Conservation (phyloP, 768 basidiomycete species). For the Russula olivacea region DNA sequence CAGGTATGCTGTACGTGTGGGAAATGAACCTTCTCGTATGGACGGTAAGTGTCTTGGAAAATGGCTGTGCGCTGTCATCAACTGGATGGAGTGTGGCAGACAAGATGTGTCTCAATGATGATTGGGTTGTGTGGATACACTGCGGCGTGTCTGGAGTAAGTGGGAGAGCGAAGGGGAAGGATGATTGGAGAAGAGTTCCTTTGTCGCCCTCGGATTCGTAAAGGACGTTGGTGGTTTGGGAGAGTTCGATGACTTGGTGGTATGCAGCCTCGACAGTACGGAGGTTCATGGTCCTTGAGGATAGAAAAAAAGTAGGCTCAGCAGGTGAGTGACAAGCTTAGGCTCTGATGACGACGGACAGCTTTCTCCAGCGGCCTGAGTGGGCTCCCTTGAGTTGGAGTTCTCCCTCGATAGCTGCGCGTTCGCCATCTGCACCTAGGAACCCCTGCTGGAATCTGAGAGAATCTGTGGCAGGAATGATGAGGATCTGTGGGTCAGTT, state of each 20-base stretch:
- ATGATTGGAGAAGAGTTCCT: constrained; percentile 45
- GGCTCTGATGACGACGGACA: constrained; percentile 48
- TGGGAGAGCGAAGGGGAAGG: constrained; percentile 77
- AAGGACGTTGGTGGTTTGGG: constrained; percentile 49
- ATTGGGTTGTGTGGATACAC: constrained; percentile 69
- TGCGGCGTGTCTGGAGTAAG: constrained; percentile 76
- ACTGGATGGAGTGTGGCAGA: constrained; percentile 54
- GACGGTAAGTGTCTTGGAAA: constrained; percentile 56
- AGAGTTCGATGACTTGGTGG: constrained; percentile 61
- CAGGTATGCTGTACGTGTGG: constrained; percentile 49
- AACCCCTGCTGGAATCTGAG: constrained; percentile 82
- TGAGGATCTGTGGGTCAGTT: constrained; percentile 56
- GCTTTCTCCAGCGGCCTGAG: constrained; percentile 53
- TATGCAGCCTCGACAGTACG: constrained; percentile 62
- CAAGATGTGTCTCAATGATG: constrained; percentile 64
- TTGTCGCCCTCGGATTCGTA: constrained; percentile 40
- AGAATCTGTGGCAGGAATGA: constrained; percentile 63
- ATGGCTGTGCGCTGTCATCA: constrained; percentile 34
- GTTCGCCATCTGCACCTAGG: constrained; percentile 77
- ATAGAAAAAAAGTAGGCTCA: constrained; percentile 20
- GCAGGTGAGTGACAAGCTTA: constrained; percentile 14
- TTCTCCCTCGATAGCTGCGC: constrained; percentile 81
- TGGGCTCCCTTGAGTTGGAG: constrained; percentile 73
- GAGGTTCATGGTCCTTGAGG: constrained; percentile 53
- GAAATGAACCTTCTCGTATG: constrained; percentile 73